Percentiles rank a stretch among this genome's conserved stretches.
Evolutionary conservation across 1,284 basidiomycete genomes (phyloP).

Genomic region (Golubevia pallescens): DNA sequence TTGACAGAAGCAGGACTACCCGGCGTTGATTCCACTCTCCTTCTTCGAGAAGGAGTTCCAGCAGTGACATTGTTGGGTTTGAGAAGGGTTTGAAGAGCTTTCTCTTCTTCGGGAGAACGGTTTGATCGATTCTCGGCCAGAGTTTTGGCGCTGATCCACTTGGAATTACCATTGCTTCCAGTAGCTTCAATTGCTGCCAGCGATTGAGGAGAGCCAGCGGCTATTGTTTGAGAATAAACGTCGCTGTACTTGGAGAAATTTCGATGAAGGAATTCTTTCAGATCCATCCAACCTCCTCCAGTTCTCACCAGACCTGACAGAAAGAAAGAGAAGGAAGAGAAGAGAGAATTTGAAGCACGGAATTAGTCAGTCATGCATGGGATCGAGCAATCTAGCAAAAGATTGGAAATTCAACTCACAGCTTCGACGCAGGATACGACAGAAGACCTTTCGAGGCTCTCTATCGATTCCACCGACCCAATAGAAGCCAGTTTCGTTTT

Average conservation of each 20-base stretch:
- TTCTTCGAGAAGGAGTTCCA: background rate
- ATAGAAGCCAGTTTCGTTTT: constrained; percentile 89
- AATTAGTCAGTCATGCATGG: too few species aligned
- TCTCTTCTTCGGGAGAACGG: background rate
- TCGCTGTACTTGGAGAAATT: constrained; percentile 85
- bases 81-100: background rate
- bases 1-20: background rate
- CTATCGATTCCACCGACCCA: constrained; percentile 87
- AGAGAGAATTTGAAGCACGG: background rate
- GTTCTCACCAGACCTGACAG: constrained; percentile 12
- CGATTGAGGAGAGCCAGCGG: constrained; percentile 34
- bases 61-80: background rate
- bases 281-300: background rate
- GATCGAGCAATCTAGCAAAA: too few species aligned
- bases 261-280: constrained; percentile 60
- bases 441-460: constrained; percentile 80
- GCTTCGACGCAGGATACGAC: constrained; percentile 76
- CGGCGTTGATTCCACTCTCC: background rate
- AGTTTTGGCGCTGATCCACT: background rate
- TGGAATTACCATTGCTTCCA: background rate
- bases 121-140: background rate
- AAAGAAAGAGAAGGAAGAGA: constrained; percentile 3
- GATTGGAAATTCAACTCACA: too few species aligned
- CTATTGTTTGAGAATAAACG: too few species aligned
- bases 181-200: background rate